Base-by-base conservation (phyloP, 495 filamentous ascomycete genomes). In the Aspergillus hancockii region DNA sequence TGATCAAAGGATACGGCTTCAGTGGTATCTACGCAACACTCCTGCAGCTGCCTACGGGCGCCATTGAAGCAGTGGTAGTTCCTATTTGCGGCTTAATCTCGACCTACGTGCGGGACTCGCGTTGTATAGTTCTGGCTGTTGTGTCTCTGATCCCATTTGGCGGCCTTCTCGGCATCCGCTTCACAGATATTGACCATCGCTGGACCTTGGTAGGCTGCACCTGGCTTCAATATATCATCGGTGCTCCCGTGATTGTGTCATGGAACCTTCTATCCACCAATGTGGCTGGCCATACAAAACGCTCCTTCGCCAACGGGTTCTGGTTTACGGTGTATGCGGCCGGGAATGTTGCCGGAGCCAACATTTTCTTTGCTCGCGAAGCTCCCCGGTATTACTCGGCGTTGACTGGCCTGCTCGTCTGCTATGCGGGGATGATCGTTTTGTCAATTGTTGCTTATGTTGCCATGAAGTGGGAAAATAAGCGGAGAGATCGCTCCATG, bases 211-310 rank as follows among this genome's bases (percentile, higher is more conserved):
- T 83, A 28, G 81, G 75, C 45, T 82, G 79, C 62, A 77, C 75
- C 23, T 85, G 82, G 82, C 59, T 85, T 6, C 72, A 79, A 49
- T 71, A 71, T 38, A 66, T 76, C 19, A 34, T 81, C 22, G 79
- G 79, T 2, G 71, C 78, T 1, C 77, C 79, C 0, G 71, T 82
- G 34, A 83, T 87, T 13, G 73, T 83, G 0, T 69, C 82, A 0
- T 78, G 86, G 57, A 81, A 79, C n/a, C 57, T 87, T 3, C 81
- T 86, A 14, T 75, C 75, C 0, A 83, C 78, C 8, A 88, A 89
- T 54, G 75, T 88, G 2, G 83, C 83, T 1, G 86, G 85, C 9
- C 88, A 87, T 67, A 88, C 86, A 9, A 90, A 90, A 66, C 84
- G 88, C 51, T 75, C 75, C 0, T 61, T 78, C 18, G 74, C 77